Conservation (phyloP, 495 filamentous ascomycete genomes). For the Penicillium manginii region DNA sequence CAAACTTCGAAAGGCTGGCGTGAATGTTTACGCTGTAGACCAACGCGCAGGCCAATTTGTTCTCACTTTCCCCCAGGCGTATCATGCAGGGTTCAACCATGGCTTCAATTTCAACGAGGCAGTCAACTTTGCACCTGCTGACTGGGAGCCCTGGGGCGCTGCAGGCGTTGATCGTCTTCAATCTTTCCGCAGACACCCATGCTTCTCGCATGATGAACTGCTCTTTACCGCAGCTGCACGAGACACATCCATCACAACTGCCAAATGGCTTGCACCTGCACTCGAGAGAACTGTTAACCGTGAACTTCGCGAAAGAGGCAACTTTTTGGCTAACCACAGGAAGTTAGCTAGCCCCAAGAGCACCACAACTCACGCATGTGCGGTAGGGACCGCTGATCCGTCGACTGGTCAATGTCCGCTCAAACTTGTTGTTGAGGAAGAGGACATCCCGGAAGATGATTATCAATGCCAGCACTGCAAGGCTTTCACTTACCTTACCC, state of each 20-base stretch:
- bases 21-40: conserved; percentile 89
- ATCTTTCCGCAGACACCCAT: conserved; percentile 86
- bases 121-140: conserved; percentile 95
- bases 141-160: conserved; percentile 95
- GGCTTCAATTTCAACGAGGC: conserved; percentile 99
- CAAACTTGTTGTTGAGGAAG: conserved; percentile 60
- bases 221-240: conserved; percentile 81
- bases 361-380: conserved; percentile 51
- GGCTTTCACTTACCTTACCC: conserved; percentile 86
- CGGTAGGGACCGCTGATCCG: conserved; percentile 35
- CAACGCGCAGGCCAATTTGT: conserved; percentile 96
- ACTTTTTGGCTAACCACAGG: conserved; percentile 68
- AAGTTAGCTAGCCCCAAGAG: conserved; percentile 61
- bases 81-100: conserved; percentile 92
- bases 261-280: conserved; percentile 92
- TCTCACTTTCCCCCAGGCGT: conserved; percentile 90
- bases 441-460: conserved; percentile 83
- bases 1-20: conserved; percentile 91
- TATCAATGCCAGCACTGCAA: conserved; percentile 93
- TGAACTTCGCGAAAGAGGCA: conserved; percentile 68
- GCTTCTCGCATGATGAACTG: conserved; percentile 98
- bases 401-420: conserved; percentile 42
- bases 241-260: conserved; percentile 86
- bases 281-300: conserved; percentile 74
- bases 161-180: conserved; percentile 84